phyloP scores from a whole-genome alignment of 1,139 yeast species.

The Magnusiomyces ingens region DNA sequence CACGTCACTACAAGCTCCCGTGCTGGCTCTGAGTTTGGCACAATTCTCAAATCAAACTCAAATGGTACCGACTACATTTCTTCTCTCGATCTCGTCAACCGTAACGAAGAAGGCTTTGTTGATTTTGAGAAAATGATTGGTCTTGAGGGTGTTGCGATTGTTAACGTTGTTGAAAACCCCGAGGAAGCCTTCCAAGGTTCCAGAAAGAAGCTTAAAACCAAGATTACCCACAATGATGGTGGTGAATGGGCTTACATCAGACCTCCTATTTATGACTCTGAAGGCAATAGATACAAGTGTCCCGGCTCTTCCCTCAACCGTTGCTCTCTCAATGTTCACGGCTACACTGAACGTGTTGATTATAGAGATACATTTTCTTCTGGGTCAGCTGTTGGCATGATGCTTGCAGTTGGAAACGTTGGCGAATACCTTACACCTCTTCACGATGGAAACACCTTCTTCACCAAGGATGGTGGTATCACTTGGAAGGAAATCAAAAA shows the following conservation, averaged over 20 bases:
- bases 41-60: slow-evolving; percentile 85
- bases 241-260: slow-evolving; percentile 69
- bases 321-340: slow-evolving; percentile 83
- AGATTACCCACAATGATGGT: slow-evolving; percentile 87
- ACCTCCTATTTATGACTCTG: slow-evolving; percentile 62
- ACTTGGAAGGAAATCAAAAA: slow-evolving; percentile 76
- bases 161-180: slow-evolving; percentile 59
- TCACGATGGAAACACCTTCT: slow-evolving; percentile 58
- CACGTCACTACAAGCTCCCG: slow-evolving; percentile 66
- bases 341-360: slow-evolving; percentile 83
- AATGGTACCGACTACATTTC: slow-evolving; percentile 89
- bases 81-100: slow-evolving; percentile 65
- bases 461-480: slow-evolving; percentile 82
- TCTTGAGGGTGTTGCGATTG: slow-evolving; percentile 78
- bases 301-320: slow-evolving; percentile 37
- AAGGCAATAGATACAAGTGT: slow-evolving; percentile 55
- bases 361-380: slow-evolving; percentile 81
- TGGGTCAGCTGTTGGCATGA: slow-evolving; percentile 78
- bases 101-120: slow-evolving; percentile 67
- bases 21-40: slow-evolving; percentile 58
- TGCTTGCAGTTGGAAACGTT: slow-evolving; percentile 87
- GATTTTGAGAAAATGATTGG: slow-evolving; percentile 85
- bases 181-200: slow-evolving; percentile 38
- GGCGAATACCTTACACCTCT: slow-evolving; percentile 52
- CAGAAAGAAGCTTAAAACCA: slow-evolving; percentile 55